A percentile compares a stretch with the other conserved stretches of the same genome.
Conservation (phyloP, 1,139 yeast species). For the Saccharomyces hybrid region DNA sequence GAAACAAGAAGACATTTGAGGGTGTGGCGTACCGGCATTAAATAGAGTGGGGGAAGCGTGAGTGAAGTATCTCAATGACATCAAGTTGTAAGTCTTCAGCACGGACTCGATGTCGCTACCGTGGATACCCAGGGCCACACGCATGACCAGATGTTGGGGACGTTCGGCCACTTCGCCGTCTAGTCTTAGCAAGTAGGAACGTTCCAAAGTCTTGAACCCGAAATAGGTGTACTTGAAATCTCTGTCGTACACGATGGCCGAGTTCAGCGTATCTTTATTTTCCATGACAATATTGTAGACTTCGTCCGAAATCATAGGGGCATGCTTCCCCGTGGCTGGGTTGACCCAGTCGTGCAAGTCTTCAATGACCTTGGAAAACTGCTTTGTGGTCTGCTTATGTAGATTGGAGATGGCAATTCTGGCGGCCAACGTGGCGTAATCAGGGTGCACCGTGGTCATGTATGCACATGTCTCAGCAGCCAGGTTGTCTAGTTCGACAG, state of each 20-base stretch:
- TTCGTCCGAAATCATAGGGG: slow-evolving; percentile 78
- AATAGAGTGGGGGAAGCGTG: slow-evolving; percentile 88
- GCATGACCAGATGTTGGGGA: slow-evolving; percentile 85
- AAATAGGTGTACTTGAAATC: slow-evolving; percentile 78
- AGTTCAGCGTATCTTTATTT: slow-evolving; percentile 64
- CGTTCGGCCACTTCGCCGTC: slow-evolving; percentile 76
- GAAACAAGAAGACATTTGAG: slow-evolving; percentile 87
- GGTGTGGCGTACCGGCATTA: slow-evolving; percentile 83
- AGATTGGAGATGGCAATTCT: slow-evolving; percentile 92
- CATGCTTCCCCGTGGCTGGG: slow-evolving; percentile 60
- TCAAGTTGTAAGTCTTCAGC: slow-evolving; percentile 71
- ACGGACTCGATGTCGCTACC: slow-evolving; percentile 65
- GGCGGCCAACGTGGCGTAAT: slow-evolving; percentile 92
- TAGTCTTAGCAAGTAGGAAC: slow-evolving; percentile 68
- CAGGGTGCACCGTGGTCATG: slow-evolving; percentile 97
- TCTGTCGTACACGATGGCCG: slow-evolving; percentile 76
- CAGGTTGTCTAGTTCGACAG: slow-evolving; percentile 86
- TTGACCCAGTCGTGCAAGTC: slow-evolving; percentile 62
- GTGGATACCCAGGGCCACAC: slow-evolving; percentile 85
- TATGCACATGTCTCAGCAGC: slow-evolving; percentile 99
- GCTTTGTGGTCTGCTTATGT: slow-evolving; percentile 92
- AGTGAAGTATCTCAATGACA: slow-evolving; percentile 78
- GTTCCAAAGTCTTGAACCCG: slow-evolving; percentile 82
- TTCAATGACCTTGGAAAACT: slow-evolving; percentile 70
- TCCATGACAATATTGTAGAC: slow-evolving; percentile 55